Conservation (phyloP, 345 rosid genomes). For the Salix arbutifolia region DNA sequence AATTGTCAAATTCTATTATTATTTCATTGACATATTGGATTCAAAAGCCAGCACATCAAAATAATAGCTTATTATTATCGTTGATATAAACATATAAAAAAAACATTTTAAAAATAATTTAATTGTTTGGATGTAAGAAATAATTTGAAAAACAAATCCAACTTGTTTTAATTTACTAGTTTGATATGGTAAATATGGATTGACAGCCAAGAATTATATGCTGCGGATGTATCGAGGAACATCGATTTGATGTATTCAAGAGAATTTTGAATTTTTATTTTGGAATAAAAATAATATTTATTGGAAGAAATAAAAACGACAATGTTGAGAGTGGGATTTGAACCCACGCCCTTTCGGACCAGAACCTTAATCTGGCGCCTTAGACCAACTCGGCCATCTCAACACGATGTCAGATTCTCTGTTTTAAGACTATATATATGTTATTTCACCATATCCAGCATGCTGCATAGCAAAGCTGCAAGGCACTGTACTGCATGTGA, state of each 20-base stretch:
- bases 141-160: too few relatives aligned
- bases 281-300: too few relatives aligned
- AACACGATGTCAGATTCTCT: slow-evolving; percentile 6
- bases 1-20: too few relatives aligned
- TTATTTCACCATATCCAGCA: rapidly evolving
- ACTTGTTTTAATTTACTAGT: neutral
- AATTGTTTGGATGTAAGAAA: too few relatives aligned
- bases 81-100: too few relatives aligned
- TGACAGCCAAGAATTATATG: neutral
- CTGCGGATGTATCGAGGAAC: neutral
- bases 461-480: too few relatives aligned
- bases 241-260: too few relatives aligned
- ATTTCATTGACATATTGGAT: neutral
- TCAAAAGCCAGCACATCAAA: neutral
- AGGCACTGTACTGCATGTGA: too few relatives aligned
- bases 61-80: too few relatives aligned
- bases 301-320: rapidly evolving
- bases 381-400: slow-evolving; percentile 99
- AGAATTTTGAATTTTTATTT: neutral
- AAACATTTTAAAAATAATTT: too few relatives aligned
- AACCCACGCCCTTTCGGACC: slow-evolving; percentile 99
- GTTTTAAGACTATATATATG: rapidly evolving
- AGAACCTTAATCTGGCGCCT: slow-evolving; percentile 99
- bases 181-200: neutral
- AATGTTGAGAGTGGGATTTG: neutral